Conservation (phyloP, 2,329 filamentous ascomycete genomes). For the Claviceps pazoutovae region DNA sequence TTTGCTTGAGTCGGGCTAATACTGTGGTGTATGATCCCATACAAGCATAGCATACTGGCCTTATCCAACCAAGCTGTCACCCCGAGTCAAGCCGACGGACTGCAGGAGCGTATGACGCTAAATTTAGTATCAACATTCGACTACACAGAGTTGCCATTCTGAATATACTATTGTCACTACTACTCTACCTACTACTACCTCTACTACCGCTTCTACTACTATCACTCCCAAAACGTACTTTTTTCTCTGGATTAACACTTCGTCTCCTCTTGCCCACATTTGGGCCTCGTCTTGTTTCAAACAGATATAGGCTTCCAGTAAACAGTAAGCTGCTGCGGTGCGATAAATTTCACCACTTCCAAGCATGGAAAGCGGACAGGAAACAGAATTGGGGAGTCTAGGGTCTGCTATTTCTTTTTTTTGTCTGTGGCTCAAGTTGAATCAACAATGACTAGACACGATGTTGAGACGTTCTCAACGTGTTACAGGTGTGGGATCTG, state of each 20-base stretch:
- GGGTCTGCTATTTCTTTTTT: not conserved
- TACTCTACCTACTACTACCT: not conserved
- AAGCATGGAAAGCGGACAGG: not conserved
- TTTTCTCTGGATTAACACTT: not conserved
- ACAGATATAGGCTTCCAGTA: not conserved
- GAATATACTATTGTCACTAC: constrained; percentile 6
- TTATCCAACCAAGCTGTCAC: not conserved
- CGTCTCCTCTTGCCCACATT: not conserved
- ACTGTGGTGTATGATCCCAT: not conserved
- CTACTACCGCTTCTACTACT: no score
- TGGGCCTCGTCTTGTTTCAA: not conserved
- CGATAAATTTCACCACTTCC: not conserved
- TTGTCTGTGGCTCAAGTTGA: not conserved
- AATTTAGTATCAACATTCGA: not conserved
- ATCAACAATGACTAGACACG: not conserved
- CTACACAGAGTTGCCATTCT: not conserved
- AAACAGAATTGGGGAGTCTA: not conserved
- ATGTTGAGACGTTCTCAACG: constrained; percentile 1
- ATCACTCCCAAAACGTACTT: no score
- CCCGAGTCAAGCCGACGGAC: not conserved
- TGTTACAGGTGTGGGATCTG: not conserved
- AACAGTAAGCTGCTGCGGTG: not conserved
- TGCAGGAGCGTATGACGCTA: not conserved
- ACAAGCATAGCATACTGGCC: not conserved
- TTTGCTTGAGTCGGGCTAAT: not conserved